phyloP scores from a whole-genome alignment of 495 filamentous ascomycete genomes.

The Baudoinia panamericana region DNA sequence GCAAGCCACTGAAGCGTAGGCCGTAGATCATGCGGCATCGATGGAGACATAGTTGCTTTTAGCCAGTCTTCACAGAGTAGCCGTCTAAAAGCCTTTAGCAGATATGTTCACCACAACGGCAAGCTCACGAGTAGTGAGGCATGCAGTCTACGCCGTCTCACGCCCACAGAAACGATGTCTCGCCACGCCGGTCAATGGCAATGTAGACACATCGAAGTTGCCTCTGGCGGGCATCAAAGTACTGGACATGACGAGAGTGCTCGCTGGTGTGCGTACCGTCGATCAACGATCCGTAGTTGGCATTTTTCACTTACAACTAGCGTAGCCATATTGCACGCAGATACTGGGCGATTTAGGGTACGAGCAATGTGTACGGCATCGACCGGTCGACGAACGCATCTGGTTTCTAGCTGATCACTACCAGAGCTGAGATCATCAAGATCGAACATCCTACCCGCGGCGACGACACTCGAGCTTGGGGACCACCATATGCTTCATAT shows the following conservation, averaged over 20 bases:
- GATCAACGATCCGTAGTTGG: conserved; percentile 3
- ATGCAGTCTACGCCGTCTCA: too few species aligned
- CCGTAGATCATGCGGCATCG: too few species aligned
- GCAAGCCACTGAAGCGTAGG: too few species aligned
- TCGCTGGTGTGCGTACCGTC: conserved; percentile 71
- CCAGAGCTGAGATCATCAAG: conserved; percentile 93
- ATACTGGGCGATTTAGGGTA: conserved; percentile 96
- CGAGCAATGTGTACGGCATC: conserved; percentile 23
- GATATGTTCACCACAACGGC: too few species aligned
- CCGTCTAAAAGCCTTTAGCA: too few species aligned
- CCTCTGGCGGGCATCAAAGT: conserved; percentile 78
- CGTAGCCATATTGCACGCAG: conserved; percentile 90
- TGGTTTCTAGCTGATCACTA: too few species aligned
- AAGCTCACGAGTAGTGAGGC: too few species aligned
- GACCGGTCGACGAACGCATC: conserved; percentile 2
- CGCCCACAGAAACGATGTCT: conserved; percentile 12
- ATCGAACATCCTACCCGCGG: conserved; percentile 84
- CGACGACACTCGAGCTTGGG: conserved; percentile 94
- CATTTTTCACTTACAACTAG: conserved; percentile 15
- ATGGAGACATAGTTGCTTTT: too few species aligned
- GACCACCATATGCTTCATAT: conserved; percentile 82
- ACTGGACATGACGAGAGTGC: conserved; percentile 89
- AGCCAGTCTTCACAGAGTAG: too few species aligned
- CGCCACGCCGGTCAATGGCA: conserved; percentile 13
- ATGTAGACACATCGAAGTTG: conserved; percentile 23